Base-by-base conservation (phyloP, 352 stramenopile species). In the Globisporangium cylindrosporum region DNA sequence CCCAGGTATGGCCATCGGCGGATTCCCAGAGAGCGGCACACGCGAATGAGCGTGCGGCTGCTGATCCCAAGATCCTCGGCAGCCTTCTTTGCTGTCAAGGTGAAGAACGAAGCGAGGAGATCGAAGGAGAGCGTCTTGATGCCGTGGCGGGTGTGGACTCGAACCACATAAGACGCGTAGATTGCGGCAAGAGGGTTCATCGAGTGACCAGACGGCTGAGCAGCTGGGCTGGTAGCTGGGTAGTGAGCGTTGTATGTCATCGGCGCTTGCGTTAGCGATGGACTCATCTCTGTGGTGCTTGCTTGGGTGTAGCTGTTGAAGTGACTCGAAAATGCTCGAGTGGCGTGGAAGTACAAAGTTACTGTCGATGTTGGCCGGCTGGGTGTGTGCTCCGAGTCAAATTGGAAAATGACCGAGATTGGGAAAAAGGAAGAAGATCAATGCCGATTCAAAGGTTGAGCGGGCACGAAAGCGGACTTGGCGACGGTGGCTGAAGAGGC, bases 41-140 rank as follows among this genome's bases (percentile, higher is more conserved):
- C 82, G 27, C 84, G 80, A 64, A 92, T 92, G 71, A 92, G 82
- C 36, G 84, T 91, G 65, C 84, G 84, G 43, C 81, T 90, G 58
- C 80, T 90, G 76, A 92, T 92, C 10, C 84, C 84, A 24, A 92
- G 81, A 46, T 88, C 76, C 64, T 91, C 82, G 5, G 84, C 84
- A 18, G 84, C 84, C 76, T 90, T 90, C 68, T 92, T 92, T 57
- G 84, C 84, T 0, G 84, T 92, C 58, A 77, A 82, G 9, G 80
- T 90, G 76, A 92, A 92, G 66, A 90, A 84, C 3, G 77, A 67
- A 18, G 84, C 82, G 1, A 92, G 79, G 24, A 84, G 55, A 62
- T 92, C 80, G 65, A 92, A 92, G 3, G 84, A 90, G 58, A 92
- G 73, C n/a, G 84, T 92, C 59, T 88, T 89, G 76, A 92, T 92